Evolutionary conservation across 768 basidiomycete genomes (phyloP), one percentile per base, ranked within the genome.

Genomic region (Glaciozyma antarctica): DNA sequence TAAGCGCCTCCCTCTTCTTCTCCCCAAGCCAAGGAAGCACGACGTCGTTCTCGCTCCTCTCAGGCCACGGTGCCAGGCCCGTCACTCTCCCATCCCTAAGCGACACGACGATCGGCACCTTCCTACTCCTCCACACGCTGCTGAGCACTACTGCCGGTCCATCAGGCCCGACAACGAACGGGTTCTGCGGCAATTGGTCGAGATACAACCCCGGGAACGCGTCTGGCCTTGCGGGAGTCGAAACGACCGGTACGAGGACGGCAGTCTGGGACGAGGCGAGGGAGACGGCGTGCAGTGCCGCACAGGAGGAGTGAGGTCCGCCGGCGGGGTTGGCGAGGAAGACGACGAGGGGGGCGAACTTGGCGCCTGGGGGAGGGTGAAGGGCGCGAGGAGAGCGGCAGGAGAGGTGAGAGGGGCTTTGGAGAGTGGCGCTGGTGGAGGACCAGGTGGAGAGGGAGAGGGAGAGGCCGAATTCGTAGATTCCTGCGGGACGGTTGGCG

Each of bases 181-280:
- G 80, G 2, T 72, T 74, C 1, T 76, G 48, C 0, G 80, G 75
- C 22, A 87, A 75, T 66, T 80, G 81, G 22, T 81, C 78, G 8
- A 82, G 78, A 67, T 83, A 88, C 2, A 88, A 75, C 0, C 87
- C 86, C 0, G 86, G 86, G 74, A 87, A 88, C 8, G 26, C 60
- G 0, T 76, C 79, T 44, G 73, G 72, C 4, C 67, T 45, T 4
- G 71, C 69, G 0, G 80, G 78, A 32, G 80, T 79, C 53, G 77
- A 75, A 4, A 83, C 78, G 2, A 76, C 70, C 13, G 79, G 79
- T 1, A 84, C 78, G 3, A 85, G 73, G 19, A 77, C 43, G 58
- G 63, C n/a, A 13, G 58, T 34, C 21, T 59, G 26, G 16, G 53
- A 58, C 2, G 26, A 38, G 17, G 7, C 58, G 48, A 66, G 43